Conservation (phyloP, 768 basidiomycete species). For the Coprinopsis cinerea region DNA sequence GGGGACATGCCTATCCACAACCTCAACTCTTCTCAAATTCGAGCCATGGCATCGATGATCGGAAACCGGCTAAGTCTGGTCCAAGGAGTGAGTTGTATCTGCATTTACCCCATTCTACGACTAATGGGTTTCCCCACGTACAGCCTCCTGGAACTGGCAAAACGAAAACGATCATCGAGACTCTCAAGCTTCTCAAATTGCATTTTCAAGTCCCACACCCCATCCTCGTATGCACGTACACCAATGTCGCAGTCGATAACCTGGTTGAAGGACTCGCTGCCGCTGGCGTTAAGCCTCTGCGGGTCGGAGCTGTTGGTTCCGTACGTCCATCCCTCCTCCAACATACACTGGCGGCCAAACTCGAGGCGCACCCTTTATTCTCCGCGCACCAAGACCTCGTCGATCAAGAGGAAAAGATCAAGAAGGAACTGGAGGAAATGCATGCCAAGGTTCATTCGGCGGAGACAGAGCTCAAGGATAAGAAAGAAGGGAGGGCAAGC, state of each 20-base stretch:
- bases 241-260: constrained; percentile 90
- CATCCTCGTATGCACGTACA: constrained; percentile 88
- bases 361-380: constrained; percentile 54
- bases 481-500: constrained; percentile 12
- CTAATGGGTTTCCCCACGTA: constrained; percentile 4
- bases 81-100: constrained; percentile 83
- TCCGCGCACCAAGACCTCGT: no score
- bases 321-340: constrained; percentile 50
- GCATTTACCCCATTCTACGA: not conserved
- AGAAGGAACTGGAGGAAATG: constrained; percentile 4
- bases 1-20: constrained; percentile 68
- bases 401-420: constrained; percentile 16
- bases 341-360: constrained; percentile 59
- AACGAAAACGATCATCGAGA: constrained; percentile 87
- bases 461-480: not conserved
- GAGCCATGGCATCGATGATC: constrained; percentile 85
- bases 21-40: constrained; percentile 72
- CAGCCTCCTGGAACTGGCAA: constrained; percentile 93
- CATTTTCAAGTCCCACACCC: constrained; percentile 82
- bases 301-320: constrained; percentile 62
- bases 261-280: constrained; percentile 68
- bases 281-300: constrained; percentile 64
- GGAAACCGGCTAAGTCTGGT: constrained; percentile 73
- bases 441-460: not conserved
- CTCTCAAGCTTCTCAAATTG: constrained; percentile 75